Percentiles rank a stretch among this genome's conserved stretches.
phyloP scores from a whole-genome alignment of 495 filamentous ascomycete genomes.

The Penicillium lividum region DNA sequence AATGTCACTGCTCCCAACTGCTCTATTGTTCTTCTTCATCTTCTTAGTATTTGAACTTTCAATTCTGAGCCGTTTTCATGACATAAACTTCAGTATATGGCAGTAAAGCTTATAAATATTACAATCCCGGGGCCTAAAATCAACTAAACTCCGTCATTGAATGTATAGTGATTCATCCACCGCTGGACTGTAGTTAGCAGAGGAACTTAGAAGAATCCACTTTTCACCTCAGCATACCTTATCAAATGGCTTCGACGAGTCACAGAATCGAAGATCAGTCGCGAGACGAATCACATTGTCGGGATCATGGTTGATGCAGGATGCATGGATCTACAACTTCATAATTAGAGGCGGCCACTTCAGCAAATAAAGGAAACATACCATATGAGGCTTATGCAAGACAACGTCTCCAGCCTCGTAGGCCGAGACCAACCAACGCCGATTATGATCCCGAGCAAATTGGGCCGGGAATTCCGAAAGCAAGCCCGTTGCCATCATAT shows the following conservation, averaged over 20 bases:
- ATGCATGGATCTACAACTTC: conserved; percentile 53
- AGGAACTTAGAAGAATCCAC: not conserved
- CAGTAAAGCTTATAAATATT: not conserved
- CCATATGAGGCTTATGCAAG: conserved; percentile 57
- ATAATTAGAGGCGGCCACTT: not conserved
- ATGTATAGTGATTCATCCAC: conserved; percentile 42
- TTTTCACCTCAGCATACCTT: conserved; percentile 26
- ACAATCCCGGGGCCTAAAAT: not conserved
- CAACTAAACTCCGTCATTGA: conserved; percentile 36
- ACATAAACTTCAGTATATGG: not conserved
- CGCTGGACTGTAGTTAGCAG: conserved; percentile 25
- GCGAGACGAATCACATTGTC: conserved; percentile 57
- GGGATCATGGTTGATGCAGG: conserved; percentile 55
- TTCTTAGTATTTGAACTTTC: not conserved
- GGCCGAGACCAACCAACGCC: conserved; percentile 54
- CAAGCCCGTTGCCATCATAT: conserved; percentile 56
- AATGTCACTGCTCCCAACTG: not conserved
- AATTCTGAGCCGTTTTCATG: not conserved
- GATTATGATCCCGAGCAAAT: conserved; percentile 43
- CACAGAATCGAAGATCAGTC: conserved; percentile 57
- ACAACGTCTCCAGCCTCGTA: conserved; percentile 66
- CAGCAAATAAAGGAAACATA: conserved; percentile 23
- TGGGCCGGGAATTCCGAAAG: conserved; percentile 47
- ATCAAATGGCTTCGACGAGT: conserved; percentile 52
- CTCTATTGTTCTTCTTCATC: not conserved